phyloP scores from a whole-genome alignment of 345 rosid species.

The Eucalyptus cladocalyx region DNA sequence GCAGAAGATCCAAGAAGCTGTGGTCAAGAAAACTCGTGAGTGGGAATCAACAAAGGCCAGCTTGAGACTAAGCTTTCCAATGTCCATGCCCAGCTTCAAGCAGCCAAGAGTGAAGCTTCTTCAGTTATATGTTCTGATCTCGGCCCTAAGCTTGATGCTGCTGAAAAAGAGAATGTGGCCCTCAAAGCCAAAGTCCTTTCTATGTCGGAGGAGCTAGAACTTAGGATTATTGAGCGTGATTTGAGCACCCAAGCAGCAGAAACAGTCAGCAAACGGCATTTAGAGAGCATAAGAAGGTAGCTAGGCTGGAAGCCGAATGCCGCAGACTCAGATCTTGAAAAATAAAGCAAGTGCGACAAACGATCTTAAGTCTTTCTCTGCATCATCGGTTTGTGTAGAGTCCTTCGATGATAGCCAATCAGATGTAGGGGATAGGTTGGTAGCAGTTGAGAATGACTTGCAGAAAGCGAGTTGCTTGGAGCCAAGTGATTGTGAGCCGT shows the following conservation, averaged over 20 bases:
- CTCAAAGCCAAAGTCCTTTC: slow-evolving; percentile 44
- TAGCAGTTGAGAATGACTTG: slow-evolving; percentile 31
- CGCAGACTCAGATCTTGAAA: slow-evolving; percentile 40
- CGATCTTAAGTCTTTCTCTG: slow-evolving; percentile 16
- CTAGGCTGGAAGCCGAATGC: slow-evolving; percentile 74
- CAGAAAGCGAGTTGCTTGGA: slow-evolving; percentile 5
- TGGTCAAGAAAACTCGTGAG: slow-evolving; percentile 33
- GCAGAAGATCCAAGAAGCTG: slow-evolving; percentile 46
- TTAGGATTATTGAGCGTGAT: slow-evolving; percentile 62
- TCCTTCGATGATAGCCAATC: slow-evolving; percentile 64
- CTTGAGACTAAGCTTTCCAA: slow-evolving; percentile 31
- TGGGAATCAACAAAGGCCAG: slow-evolving; percentile 48
- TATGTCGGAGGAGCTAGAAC: slow-evolving; percentile 41
- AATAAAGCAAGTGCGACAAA: slow-evolving; percentile 13
- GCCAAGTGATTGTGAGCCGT: slow-evolving; percentile 6
- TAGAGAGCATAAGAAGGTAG: slow-evolving; percentile 75
- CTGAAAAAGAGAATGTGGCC: slow-evolving; percentile 51
- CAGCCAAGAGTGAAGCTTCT: slow-evolving; percentile 15
- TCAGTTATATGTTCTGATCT: slow-evolving; percentile 15
- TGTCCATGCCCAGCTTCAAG: slow-evolving; percentile 27
- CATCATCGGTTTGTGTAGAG: slow-evolving; percentile 37
- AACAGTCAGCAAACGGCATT: slow-evolving; percentile 71
- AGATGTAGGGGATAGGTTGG: slow-evolving; percentile 39
- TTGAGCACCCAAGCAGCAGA: slow-evolving; percentile 85
- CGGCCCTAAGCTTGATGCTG: slow-evolving; percentile 29